phyloP scores from a whole-genome alignment of 2,329 filamentous ascomycete species.

The Daldinia eschscholtzii region DNA sequence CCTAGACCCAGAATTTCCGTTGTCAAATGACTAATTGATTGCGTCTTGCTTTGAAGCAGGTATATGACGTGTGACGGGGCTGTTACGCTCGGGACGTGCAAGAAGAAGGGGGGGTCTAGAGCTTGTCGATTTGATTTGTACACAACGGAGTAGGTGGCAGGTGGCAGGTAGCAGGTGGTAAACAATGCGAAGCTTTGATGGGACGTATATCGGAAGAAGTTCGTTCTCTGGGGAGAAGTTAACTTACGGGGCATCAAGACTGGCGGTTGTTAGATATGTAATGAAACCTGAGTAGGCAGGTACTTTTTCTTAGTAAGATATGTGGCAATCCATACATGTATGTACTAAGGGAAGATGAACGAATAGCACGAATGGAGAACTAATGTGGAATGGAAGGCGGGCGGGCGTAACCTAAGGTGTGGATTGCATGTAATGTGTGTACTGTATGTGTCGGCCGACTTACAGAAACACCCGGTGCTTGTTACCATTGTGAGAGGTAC shows the following conservation, averaged over 20 bases:
- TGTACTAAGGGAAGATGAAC: conserved; percentile 23
- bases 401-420: conserved; percentile 18
- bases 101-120: conserved; percentile 2
- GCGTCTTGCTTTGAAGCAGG: conserved; percentile 29
- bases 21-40: conserved; percentile 33
- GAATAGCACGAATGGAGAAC: not conserved
- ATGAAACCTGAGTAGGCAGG: conserved; percentile 20
- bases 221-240: conserved; percentile 4
- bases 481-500: not conserved
- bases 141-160: not conserved
- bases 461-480: conserved; percentile 6
- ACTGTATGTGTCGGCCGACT: not conserved
- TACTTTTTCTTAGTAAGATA: conserved; percentile 26
- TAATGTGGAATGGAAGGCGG: conserved; percentile 21
- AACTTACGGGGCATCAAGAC: conserved; percentile 12
- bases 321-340: conserved; percentile 29
- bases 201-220: conserved; percentile 9
- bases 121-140: conserved; percentile 18
- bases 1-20: conserved; percentile 13
- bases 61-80: conserved; percentile 32
- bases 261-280: conserved; percentile 18
- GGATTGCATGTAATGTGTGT: conserved; percentile 4
- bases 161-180: conserved; percentile 13
- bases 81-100: conserved; percentile 16
- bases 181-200: conserved; percentile 24